phyloP scores from a whole-genome alignment of 2,329 filamentous ascomycete genomes.

The Sclerotinia nivalis region DNA sequence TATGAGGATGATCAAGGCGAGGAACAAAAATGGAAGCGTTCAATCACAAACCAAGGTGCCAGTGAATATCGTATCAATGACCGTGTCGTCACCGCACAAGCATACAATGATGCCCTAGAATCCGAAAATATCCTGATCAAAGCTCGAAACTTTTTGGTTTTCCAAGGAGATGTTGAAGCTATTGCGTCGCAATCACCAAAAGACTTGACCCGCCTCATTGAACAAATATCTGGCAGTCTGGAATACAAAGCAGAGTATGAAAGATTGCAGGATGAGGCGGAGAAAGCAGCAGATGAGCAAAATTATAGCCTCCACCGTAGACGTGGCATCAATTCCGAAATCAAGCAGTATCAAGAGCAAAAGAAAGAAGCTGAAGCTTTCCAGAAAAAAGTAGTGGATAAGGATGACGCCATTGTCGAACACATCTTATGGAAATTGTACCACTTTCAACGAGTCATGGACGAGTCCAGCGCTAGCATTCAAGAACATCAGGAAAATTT shows the following conservation, averaged over 20 bases:
- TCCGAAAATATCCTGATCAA: slow-evolving; percentile 97
- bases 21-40: slow-evolving; percentile 93
- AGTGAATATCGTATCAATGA: slow-evolving; percentile 99
- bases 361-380: slow-evolving; percentile 95
- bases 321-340: slow-evolving; percentile 93
- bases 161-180: slow-evolving; percentile 96
- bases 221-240: slow-evolving; percentile 95
- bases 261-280: slow-evolving; percentile 78
- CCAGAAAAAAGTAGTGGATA: slow-evolving; percentile 84
- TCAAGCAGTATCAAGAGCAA: slow-evolving; percentile 96
- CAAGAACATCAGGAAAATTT: slow-evolving; percentile 92
- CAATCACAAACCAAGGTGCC: slow-evolving; percentile 81
- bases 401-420: slow-evolving; percentile 86
- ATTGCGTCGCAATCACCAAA: slow-evolving; percentile 94
- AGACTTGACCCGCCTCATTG: slow-evolving; percentile 88
- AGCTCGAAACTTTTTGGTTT: slow-evolving; percentile 95
- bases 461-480: slow-evolving; percentile 86
- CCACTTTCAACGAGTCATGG: slow-evolving; percentile 90
- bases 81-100: slow-evolving; percentile 78
- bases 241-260: slow-evolving; percentile 97
- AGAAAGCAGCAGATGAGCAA: slow-evolving; percentile 85
- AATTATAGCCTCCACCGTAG: slow-evolving; percentile 85
- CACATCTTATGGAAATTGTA: slow-evolving; percentile 97
- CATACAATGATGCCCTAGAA: slow-evolving; percentile 93
- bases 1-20: slow-evolving; percentile 97